Percentiles rank a stretch among this genome's conserved stretches.
Conservation (phyloP, 148 eudicot genomes). For the Nepenthes gracilis region DNA sequence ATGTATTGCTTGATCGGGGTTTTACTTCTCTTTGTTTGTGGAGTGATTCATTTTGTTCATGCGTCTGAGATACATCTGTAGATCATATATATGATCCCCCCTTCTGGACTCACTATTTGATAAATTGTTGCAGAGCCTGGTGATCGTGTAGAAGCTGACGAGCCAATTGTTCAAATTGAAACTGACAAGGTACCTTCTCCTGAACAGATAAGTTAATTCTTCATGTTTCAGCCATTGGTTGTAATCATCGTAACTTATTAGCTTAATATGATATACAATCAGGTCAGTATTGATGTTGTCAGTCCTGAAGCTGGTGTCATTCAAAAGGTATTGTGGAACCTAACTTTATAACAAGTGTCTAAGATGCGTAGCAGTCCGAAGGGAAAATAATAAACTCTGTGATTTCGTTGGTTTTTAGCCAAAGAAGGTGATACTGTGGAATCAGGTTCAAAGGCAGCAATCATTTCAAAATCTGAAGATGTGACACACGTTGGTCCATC, state of each 20-base stretch:
- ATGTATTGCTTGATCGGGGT: constrained; percentile 1
- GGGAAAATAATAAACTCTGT: background rate
- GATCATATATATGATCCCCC: background rate
- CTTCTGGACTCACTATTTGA: background rate
- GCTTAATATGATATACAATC: background rate
- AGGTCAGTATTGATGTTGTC: constrained; percentile 88
- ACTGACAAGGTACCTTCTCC: constrained; percentile 65
- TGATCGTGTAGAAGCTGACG: constrained; percentile 78
- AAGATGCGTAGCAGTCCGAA: background rate
- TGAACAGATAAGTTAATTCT: background rate
- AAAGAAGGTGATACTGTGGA: constrained; percentile 95
- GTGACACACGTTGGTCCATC: constrained; percentile 28
- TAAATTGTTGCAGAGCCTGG: constrained; percentile 26
- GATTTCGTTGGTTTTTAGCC: constrained; percentile 46
- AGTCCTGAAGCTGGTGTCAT: constrained; percentile 92
- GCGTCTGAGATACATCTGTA: background rate
- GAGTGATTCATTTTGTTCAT: too few species aligned
- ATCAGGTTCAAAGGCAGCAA: constrained; percentile 78
- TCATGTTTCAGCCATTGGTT: background rate
- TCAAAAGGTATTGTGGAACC: constrained; percentile 37
- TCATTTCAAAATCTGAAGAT: constrained; percentile 60
- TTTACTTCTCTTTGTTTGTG: background rate
- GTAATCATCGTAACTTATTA: background rate
- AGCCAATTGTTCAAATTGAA: constrained; percentile 90
- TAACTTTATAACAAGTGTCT: background rate